phyloP scores from a whole-genome alignment of 1,139 yeast species.

The Meyerozyma elateridarum region DNA sequence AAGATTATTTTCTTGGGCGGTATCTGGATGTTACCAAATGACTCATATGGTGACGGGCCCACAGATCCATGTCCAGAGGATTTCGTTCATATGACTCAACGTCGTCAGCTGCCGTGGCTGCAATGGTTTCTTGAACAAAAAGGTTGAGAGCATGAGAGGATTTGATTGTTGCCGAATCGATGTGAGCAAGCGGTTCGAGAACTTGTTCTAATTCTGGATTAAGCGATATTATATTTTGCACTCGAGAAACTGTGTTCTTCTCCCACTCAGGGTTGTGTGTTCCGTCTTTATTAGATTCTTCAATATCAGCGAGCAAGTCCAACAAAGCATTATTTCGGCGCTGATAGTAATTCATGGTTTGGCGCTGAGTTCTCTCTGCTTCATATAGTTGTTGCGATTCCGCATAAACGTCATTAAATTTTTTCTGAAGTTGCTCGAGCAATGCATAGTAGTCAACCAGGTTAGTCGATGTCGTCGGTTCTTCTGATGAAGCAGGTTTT shows the following conservation, averaged over 20 bases:
- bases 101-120: background rate
- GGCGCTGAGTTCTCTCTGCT: conserved; percentile 31
- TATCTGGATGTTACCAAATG: conserved; percentile 26
- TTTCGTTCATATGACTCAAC: conserved; percentile 21
- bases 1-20: too few relatives aligned
- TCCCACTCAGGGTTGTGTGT: background rate
- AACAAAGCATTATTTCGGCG: conserved; percentile 38
- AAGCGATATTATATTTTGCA: conserved; percentile 20
- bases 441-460: conserved; percentile 16
- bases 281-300: conserved; percentile 8
- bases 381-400: conserved; percentile 25
- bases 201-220: conserved; percentile 19
- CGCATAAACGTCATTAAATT: conserved; percentile 21
- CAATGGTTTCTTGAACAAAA: conserved; percentile 1
- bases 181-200: conserved; percentile 15
- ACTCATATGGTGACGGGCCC: conserved; percentile 37
- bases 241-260: conserved; percentile 12
- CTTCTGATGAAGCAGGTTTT: too few relatives aligned
- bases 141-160: conserved; percentile 1
- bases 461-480: conserved; percentile 15
- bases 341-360: conserved; percentile 30
- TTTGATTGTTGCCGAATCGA: background rate
- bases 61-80: conserved; percentile 37
- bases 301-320: conserved; percentile 24
- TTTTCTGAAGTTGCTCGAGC: conserved; percentile 24